Percentiles rank a stretch among this genome's conserved stretches.
These are phyloP conservation scores for Saposhnikovia divaricata DNA, from an alignment of 129 eudicot genomes.

Conservation along the genomic window DNA sequence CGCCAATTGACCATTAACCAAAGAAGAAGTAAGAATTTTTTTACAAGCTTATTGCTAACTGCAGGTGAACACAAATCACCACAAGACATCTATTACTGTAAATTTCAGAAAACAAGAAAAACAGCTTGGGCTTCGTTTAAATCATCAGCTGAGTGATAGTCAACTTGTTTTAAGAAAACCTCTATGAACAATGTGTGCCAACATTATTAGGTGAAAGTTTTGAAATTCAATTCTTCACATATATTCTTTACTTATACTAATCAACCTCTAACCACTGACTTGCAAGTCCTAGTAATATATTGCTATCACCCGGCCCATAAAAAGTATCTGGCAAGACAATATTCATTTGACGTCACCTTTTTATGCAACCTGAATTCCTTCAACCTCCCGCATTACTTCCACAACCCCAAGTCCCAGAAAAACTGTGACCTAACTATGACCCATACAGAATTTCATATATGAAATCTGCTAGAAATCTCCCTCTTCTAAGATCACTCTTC, in stretches of 20 bases:
- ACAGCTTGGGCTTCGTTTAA: not conserved
- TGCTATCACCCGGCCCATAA: not conserved
- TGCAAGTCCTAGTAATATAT: not conserved
- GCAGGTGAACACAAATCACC: not conserved
- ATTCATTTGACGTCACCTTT: not conserved
- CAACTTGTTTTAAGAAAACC: not conserved
- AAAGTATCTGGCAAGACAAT: not conserved
- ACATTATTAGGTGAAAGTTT: not conserved
- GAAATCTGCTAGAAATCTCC: not conserved
- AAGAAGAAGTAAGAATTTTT: not conserved
- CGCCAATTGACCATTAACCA: not conserved
- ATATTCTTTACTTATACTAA: not conserved
- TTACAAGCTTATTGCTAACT: not conserved
- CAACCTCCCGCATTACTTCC: not conserved
- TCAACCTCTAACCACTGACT: not conserved
- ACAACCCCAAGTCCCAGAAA: not conserved
- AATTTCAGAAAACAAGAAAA: not conserved
- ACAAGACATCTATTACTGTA: not conserved
- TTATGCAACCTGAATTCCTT: not conserved
- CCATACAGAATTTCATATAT: not conserved
- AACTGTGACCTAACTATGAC: not conserved
- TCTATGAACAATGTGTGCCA: not conserved
- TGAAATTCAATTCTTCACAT: not conserved
- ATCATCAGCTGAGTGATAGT: not conserved
- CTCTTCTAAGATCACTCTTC: not conserved